phyloP scores from a whole-genome alignment of 2,329 filamentous ascomycete genomes.

The Penicillium sp. region DNA sequence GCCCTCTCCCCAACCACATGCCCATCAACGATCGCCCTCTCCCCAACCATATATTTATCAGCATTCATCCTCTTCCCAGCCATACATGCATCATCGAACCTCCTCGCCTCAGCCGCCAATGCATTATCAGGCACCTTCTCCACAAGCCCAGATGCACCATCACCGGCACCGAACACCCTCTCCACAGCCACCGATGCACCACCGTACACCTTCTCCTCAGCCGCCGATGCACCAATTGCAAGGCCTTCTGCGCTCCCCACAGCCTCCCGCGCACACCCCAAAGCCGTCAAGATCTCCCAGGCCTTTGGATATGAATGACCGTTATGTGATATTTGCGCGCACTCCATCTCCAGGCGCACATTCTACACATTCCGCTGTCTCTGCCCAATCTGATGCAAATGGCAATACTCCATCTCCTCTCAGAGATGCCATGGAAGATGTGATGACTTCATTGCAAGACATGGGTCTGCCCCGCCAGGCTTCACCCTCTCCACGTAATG shows the following conservation, averaged over 20 bases:
- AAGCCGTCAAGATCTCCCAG: constrained; percentile 28
- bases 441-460: constrained; percentile 90
- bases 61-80: constrained; percentile 1
- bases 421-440: constrained; percentile 93
- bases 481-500: constrained; percentile 32
- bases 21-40: constrained; percentile 3
- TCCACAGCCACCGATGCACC: constrained; percentile 15
- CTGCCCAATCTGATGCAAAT: constrained; percentile 56
- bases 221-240: constrained; percentile 6
- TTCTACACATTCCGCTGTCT: constrained; percentile 20
- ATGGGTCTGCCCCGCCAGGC: constrained; percentile 65
- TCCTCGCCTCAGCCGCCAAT: neutral
- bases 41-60: constrained; percentile 16
- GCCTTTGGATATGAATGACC: constrained; percentile 42
- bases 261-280: constrained; percentile 11
- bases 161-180: constrained; percentile 1
- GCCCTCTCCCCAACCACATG: neutral
- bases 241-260: constrained; percentile 10
- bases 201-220: constrained; percentile 6
- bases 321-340: constrained; percentile 39
- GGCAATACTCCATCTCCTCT: constrained; percentile 85
- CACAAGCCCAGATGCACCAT: neutral
- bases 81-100: neutral
- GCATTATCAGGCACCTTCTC: neutral
- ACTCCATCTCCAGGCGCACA: constrained; percentile 48